A percentile compares a stretch with the other conserved stretches of the same genome.
phyloP scores from a whole-genome alignment of 106 monocot genomes.

The Posidonia australis region DNA sequence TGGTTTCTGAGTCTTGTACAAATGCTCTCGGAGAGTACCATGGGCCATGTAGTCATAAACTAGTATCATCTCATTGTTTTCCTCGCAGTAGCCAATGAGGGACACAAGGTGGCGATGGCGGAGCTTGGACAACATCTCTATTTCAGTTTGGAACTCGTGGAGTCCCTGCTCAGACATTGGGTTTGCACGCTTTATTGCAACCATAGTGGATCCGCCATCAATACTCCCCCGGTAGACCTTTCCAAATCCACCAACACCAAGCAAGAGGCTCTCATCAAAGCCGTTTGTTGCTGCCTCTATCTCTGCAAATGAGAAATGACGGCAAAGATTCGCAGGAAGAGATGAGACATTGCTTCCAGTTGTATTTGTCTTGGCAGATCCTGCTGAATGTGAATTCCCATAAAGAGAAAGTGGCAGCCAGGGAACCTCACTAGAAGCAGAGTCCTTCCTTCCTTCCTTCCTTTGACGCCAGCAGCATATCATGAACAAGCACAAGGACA shows the following conservation, averaged over 20 bases:
- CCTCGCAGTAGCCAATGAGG: slow-evolving; percentile 22
- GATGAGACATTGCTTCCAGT: slow-evolving; percentile 66
- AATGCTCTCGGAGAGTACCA: slow-evolving; percentile 18
- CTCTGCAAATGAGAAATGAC: slow-evolving; percentile 67
- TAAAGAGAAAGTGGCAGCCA: slow-evolving; percentile 58
- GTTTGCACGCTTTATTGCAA: slow-evolving; percentile 14
- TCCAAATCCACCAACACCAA: slow-evolving; percentile 80
- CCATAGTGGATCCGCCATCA: slow-evolving; percentile 9
- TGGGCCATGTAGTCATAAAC: slow-evolving; percentile 23
- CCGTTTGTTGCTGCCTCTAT: slow-evolving; percentile 62
- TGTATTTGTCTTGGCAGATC: slow-evolving; percentile 58
- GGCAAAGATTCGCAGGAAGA: slow-evolving; percentile 61
- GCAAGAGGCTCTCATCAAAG: slow-evolving; percentile 67
- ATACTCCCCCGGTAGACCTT: slow-evolving; percentile 54
- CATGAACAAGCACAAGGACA: background rate
- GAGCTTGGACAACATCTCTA: slow-evolving; percentile 19
- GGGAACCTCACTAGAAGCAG: slow-evolving; percentile 26
- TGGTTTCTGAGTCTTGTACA: slow-evolving; percentile 11
- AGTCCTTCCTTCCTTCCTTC: slow-evolving; percentile 25
- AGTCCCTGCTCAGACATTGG: slow-evolving; percentile 10
- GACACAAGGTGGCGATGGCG: slow-evolving; percentile 25
- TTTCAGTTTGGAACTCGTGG: slow-evolving; percentile 18
- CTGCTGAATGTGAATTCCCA: slow-evolving; percentile 51
- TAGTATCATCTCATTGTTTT: slow-evolving; percentile 21
- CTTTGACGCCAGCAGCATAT: slow-evolving; percentile 8